A percentile compares a stretch with the other conserved stretches of the same genome.
These are phyloP conservation scores for Stephania cephalantha DNA, from an alignment of 164 flowering plant species.

Conservation along the genomic window DNA sequence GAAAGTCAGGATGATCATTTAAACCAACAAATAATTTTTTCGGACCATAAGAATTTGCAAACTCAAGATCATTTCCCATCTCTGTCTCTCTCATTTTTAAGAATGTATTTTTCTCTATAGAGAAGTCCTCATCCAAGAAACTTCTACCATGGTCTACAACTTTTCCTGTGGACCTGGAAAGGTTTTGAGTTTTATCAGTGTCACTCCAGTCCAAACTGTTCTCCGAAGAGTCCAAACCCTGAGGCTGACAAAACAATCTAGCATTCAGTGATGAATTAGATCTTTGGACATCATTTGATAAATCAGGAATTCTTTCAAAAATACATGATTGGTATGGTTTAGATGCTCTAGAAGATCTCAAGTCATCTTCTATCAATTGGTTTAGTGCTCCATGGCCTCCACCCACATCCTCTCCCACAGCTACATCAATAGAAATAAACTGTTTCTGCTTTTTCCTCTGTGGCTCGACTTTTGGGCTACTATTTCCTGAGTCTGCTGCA, in stretches of 20 bases:
- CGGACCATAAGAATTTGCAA: conserved; percentile 21
- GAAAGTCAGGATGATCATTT: conserved; percentile 27
- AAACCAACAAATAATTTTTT: conserved; percentile 35
- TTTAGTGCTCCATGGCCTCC: conserved; percentile 14
- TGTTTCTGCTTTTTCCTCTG: conserved; percentile 38
- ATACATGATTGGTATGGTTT: conserved; percentile 19
- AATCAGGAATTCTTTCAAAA: conserved; percentile 16
- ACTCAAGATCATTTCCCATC: conserved; percentile 22
- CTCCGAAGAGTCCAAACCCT: conserved; percentile 16
- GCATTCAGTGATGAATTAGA: conserved; percentile 19
- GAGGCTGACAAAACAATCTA: conserved; percentile 19
- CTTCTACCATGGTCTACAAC: conserved; percentile 37
- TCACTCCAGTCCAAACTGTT: conserved; percentile 21
- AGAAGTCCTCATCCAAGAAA: conserved; percentile 21
- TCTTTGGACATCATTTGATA: conserved; percentile 16
- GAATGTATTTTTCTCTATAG: conserved; percentile 15
- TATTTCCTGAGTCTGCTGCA: conserved; percentile 51
- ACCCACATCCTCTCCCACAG: conserved; percentile 24
- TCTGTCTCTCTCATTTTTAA: conserved; percentile 21
- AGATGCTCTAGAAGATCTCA: conserved; percentile 18
- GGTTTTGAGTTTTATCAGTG: conserved; percentile 16
- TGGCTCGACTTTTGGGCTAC: conserved; percentile 27
- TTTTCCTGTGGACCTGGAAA: conserved; percentile 31
- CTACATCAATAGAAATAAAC: conserved; percentile 16
- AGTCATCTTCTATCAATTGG: conserved; percentile 18